phyloP scores from a whole-genome alignment of 345 rosid genomes.

The Hibiscus tridactylites region DNA sequence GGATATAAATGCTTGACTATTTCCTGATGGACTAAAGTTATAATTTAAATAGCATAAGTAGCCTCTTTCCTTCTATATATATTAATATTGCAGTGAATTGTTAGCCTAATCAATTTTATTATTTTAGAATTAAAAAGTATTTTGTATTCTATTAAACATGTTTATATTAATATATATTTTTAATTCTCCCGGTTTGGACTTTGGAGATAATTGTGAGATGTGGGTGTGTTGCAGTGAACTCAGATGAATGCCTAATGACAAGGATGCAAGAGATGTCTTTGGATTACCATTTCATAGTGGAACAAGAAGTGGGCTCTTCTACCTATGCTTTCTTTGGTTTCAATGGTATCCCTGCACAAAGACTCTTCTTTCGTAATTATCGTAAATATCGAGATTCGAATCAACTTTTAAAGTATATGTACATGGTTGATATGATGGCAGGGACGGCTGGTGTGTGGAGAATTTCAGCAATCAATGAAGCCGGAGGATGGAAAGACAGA shows the following conservation, averaged over 20 bases:
- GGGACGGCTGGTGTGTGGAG: slow-evolving; percentile 98
- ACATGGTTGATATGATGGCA: slow-evolving; percentile 14
- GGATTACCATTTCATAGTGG: slow-evolving; percentile 50
- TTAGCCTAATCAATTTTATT: no score
- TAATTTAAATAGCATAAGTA: no score
- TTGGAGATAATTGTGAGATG: neutral
- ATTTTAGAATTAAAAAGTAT: no score
- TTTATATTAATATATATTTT: no score
- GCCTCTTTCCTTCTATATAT: no score
- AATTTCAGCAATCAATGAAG: slow-evolving; percentile 59
- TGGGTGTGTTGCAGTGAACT: slow-evolving; percentile 40
- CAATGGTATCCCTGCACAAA: slow-evolving; percentile 31
- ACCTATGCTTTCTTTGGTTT: slow-evolving; percentile 66
- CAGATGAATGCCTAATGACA: slow-evolving; percentile 64
- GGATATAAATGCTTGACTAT: neutral
- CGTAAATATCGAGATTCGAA: no score
- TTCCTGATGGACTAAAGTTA: no score
- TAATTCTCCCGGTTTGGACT: no score
- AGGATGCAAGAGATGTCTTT: slow-evolving; percentile 77
- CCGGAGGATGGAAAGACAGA: slow-evolving; percentile 91
- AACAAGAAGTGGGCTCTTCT: slow-evolving; percentile 67
- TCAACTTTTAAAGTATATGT: no score
- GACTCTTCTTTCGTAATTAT: no score
- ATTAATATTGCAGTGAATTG: no score
- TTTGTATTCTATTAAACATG: no score